A percentile compares a stretch with the other conserved stretches of the same genome.
phyloP scores from a whole-genome alignment of 805 yeast species.

The Lachancea nothofagi region DNA sequence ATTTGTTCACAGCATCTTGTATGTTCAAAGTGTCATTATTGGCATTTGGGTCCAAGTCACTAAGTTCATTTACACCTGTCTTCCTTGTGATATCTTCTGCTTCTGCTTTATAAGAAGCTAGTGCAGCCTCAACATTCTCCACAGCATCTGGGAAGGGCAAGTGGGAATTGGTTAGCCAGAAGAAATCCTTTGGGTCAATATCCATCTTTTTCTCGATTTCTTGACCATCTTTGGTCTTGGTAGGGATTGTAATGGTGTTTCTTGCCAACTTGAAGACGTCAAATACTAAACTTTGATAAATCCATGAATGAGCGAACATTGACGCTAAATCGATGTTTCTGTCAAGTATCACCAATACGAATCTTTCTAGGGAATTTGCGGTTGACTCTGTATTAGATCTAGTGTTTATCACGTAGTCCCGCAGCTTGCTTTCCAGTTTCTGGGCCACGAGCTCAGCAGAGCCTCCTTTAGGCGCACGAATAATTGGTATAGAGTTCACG shows the following conservation, averaged over 20 bases:
- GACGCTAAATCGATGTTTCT: constrained; percentile 85
- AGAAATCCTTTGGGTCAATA: constrained; percentile 87
- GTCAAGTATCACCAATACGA: constrained; percentile 78
- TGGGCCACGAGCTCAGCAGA: constrained; percentile 94
- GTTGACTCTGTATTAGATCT: constrained; percentile 27
- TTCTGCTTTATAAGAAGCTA: constrained; percentile 75
- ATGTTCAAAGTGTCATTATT: constrained; percentile 58
- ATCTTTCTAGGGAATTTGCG: constrained; percentile 44
- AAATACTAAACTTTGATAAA: constrained; percentile 91
- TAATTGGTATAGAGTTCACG: constrained; percentile 75
- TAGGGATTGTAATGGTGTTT: constrained; percentile 67
- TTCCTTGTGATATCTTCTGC: constrained; percentile 79
- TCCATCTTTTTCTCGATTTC: constrained; percentile 61
- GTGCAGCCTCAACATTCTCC: constrained; percentile 84
- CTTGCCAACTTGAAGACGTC: constrained; percentile 81
- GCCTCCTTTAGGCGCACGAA: constrained; percentile 86
- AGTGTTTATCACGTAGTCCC: constrained; percentile 79
- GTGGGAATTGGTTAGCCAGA: constrained; percentile 80
- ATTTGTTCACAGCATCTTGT: constrained; percentile 81
- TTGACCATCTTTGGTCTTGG: constrained; percentile 35
- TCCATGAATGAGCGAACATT: constrained; percentile 97
- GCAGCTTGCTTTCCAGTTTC: constrained; percentile 71
- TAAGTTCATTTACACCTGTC: constrained; percentile 63
- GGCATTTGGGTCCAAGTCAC: constrained; percentile 59
- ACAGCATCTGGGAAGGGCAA: constrained; percentile 99